These are phyloP conservation scores for Leishmania tarentolae DNA, from an alignment of 208 protist species.

Conservation along the genomic window DNA sequence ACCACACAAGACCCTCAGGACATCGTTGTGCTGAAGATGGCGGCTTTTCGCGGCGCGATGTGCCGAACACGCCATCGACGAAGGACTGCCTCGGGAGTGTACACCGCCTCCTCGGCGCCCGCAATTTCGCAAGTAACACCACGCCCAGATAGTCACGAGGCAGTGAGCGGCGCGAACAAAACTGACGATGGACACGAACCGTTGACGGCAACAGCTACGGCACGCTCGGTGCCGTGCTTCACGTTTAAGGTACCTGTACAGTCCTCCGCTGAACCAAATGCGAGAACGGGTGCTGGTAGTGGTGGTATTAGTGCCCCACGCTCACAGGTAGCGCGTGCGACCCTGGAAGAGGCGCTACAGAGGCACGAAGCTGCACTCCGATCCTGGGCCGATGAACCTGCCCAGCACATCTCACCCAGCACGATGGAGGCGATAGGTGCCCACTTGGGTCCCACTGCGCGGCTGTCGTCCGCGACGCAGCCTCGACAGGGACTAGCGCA, in stretches of 20 bases:
- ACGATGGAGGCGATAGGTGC: not conserved
- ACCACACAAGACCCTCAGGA: conserved; percentile 15
- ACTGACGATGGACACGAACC: too few relatives aligned
- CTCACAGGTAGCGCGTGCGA: not conserved
- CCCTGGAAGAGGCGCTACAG: conserved; percentile 18
- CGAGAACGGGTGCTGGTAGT: not conserved
- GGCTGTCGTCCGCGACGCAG: not conserved
- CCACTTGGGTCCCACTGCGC: not conserved
- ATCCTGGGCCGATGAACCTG: conserved; percentile 22
- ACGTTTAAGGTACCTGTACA: conserved; percentile 16
- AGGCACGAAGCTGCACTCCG: conserved; percentile 31
- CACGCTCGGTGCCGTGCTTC: conserved; percentile 14
- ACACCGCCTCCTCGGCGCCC: not conserved
- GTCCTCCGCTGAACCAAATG: not conserved
- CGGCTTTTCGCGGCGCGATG: conserved; percentile 9
- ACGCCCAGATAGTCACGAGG: not conserved
- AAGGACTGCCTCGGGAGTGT: not conserved
- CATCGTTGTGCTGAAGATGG: conserved; percentile 23
- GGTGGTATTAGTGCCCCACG: not conserved
- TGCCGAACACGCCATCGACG: not conserved
- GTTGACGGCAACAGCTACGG: not conserved
- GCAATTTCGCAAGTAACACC: not conserved
- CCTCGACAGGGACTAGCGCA: not conserved
- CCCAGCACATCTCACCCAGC: not conserved
- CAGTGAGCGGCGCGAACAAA: not conserved